phyloP scores from a whole-genome alignment of 208 protist genomes.

The Herpetomonas samuelpessoai region DNA sequence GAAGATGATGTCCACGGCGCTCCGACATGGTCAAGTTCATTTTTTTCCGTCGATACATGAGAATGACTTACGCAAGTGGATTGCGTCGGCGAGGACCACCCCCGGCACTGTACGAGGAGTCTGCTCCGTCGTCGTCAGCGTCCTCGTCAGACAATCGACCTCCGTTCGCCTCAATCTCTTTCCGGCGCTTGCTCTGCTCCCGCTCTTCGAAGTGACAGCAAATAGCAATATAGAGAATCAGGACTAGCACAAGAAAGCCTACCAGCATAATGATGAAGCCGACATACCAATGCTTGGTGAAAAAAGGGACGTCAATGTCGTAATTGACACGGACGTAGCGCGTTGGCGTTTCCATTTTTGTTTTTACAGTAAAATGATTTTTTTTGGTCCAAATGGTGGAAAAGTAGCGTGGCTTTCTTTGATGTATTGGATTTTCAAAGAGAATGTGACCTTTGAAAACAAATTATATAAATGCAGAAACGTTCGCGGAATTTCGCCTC shows the following conservation, averaged over 20 bases:
- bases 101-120: too few relatives aligned
- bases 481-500: too few relatives aligned
- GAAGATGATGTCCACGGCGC: too few relatives aligned
- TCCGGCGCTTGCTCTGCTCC: slow-evolving; percentile 25
- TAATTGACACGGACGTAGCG: slow-evolving; percentile 28
- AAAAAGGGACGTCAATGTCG: slow-evolving; percentile 21
- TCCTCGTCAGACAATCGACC: not conserved
- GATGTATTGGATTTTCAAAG: too few relatives aligned
- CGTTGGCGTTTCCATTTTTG: not conserved
- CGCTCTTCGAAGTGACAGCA: slow-evolving; percentile 36
- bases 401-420: too few relatives aligned
- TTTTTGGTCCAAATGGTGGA: too few relatives aligned
- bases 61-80: not conserved
- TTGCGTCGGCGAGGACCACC: too few relatives aligned
- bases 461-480: too few relatives aligned
- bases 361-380: too few relatives aligned
- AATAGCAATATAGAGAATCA: slow-evolving; percentile 24
- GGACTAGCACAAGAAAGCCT: slow-evolving; percentile 18
- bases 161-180: slow-evolving; percentile 23
- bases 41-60: not conserved
- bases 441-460: too few relatives aligned
- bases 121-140: slow-evolving; percentile 15
- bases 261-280: slow-evolving; percentile 41
- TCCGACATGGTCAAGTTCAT: too few relatives aligned
- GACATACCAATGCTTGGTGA: slow-evolving; percentile 36